Base-by-base conservation (phyloP, 192 early-diverging fungal genomes). In the Coemansia aciculifera region DNA sequence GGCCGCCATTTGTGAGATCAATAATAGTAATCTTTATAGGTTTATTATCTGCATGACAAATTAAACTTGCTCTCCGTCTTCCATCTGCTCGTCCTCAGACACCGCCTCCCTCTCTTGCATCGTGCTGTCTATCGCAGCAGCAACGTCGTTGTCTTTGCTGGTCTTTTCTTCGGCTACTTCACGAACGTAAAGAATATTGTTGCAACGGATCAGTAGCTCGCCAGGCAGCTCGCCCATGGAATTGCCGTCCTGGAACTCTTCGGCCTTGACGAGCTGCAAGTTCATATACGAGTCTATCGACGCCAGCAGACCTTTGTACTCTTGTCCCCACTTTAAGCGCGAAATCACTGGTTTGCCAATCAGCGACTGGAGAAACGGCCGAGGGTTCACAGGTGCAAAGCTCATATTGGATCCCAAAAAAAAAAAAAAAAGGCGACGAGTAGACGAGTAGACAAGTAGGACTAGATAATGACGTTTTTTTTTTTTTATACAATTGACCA, bases 231-330 rank as follows among this genome's bases (percentile, higher is more conserved):
- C 74, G 37, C 95, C 96, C 27, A 88, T 87, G 49, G 93, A 93
- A 21, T 88, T 87, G 19, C 98, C 98, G 68, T 98, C 94, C 51
- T 95, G 87, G 76, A 92, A 97, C 75, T 98, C 98, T 71, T 98
- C 96, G 17, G 95, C 94, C 70, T 98, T 93, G 21, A 88, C 86
- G 19, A 99, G 88, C 92, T 98, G 85, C 31, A 98, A 74, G 85
- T 99, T 99, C 96, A 99, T 98, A 81, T 99, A 98, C 34, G 90
- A 91, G 83, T 99, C 96, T 7, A 95, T 90, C 11, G 94, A 93
- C 27, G 87, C 84, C 54, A 99, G 81, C 66, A 87, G 85, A 5
- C 95, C 98, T 73, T 95, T 94, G 89, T 99, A 99, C 72, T 98
- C 98, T 80, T 90, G 89, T 49, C 95, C 96, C 98, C 98, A 99